Base-by-base conservation (phyloP, 2,329 filamentous ascomycete genomes). In the Ascochyta viciae-villosae region DNA sequence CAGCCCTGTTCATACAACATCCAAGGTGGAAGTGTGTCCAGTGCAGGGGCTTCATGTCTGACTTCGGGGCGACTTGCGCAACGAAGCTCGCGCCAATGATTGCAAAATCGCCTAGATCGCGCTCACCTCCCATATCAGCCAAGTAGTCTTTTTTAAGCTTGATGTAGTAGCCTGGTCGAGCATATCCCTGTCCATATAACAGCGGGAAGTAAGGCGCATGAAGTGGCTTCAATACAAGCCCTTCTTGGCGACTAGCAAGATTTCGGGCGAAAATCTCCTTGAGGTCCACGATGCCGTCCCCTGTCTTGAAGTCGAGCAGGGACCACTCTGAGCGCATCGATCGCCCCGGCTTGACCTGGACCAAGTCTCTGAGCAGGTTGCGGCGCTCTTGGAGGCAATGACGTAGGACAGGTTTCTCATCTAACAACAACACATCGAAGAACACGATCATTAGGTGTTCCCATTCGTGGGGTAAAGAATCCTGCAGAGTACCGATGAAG, bases 101-200 rank as follows among this genome's bases (percentile, higher is more conserved):
- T 2, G 89, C 88, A 69, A 96, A 90, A 72, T 96, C 93, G 9
- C 90, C 90, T 7, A 76, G 50, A 46, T 77, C 74, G 22, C 73
- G 65, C 27, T 92, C 86, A 57, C 96, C 92, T 0, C 92, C 91
- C 70, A 94, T 85, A 3, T 86, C 86, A 24, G 83, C 81, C 34
- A 96, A 84, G 66, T 96, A 96, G 67, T 95, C 91, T 74, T 96
- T 96, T 74, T 96, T 96, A 38, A 96, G 75, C 75, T 96, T 96
- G 67, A 96, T 90, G 71, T 87, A 89, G 53, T 78, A 80, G 60
- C 64, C 76, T 63, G 66, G 54, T 46, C 38, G 65, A 64, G 41
- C 62, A 65, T 69, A 54, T 42, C 64, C 53, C 66, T 66, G 19
- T 51, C 70, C 40, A 47, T 54, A 59, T 9, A 61, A 56, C 40